These are phyloP conservation scores for Cinchona pubescens DNA, from an alignment of 257 asterid species.

Conservation along the genomic window DNA sequence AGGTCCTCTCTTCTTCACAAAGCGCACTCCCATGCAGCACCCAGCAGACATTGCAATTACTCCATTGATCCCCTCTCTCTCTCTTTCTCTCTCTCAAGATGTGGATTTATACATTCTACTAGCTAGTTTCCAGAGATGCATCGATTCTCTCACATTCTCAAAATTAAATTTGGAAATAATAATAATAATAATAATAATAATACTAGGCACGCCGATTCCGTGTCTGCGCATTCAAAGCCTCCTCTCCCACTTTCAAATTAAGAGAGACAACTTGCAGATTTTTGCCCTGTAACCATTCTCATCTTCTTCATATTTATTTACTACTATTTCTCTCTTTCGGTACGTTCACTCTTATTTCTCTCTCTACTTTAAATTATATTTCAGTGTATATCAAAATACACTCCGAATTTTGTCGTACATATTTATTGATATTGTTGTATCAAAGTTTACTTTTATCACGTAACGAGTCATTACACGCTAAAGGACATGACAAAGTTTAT, in stretches of 20 bases:
- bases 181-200: too few relatives aligned
- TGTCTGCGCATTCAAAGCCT: slow-evolving; percentile 49
- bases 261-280: slow-evolving; percentile 45
- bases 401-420: slow-evolving; percentile 17
- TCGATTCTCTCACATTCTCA: slow-evolving; percentile 1
- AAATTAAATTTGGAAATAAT: too few relatives aligned
- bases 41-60: slow-evolving; percentile 21
- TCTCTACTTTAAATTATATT: not conserved
- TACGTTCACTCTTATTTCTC: not conserved
- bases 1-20: not conserved
- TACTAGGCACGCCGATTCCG: slow-evolving; percentile 56
- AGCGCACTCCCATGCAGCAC: slow-evolving; percentile 18
- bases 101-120: not conserved
- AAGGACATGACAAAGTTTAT: too few relatives aligned
- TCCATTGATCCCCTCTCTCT: not conserved
- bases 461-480: not conserved
- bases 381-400: not conserved
- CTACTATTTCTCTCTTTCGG: not conserved
- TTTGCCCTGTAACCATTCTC: slow-evolving; percentile 32
- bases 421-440: slow-evolving; percentile 8
- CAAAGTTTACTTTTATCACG: not conserved
- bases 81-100: too few relatives aligned
- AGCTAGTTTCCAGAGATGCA: not conserved
- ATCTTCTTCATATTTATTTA: slow-evolving; percentile 30
- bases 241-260: not conserved